Evolutionary conservation across 2,329 filamentous ascomycete species (phyloP), one percentile per base, ranked within the genome.

Genomic region (Dactylellina cionopaga): DNA sequence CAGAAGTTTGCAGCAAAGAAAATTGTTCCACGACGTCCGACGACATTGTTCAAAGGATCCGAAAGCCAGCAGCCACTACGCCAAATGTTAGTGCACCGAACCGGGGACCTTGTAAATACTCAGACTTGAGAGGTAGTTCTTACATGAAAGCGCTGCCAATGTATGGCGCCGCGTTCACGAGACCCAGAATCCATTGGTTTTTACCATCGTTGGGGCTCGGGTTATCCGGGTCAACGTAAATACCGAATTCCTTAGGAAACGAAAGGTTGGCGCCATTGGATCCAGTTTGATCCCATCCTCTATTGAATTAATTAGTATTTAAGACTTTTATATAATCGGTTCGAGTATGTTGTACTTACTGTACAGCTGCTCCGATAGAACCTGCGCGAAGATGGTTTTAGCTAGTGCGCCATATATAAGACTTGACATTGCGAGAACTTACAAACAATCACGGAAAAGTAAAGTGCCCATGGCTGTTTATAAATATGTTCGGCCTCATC

Each of bases 331-430:
- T 22, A 15, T 35, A 11, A 4, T 17, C 25, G 19, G 5, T 41
- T 74, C 76, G 2, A 35, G 11, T 15, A 24, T 13, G 9, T 33
- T 51, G 51, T 1, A 52, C 68, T 31, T 72, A 72, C 68, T 89
- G 87, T 7, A 90, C 87, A n/a, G 88, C 88, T 13, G 89, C 89
- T 54, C 87, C 88, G 56, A 91, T 85, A 41, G 89, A 90, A 79
- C 68, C 68, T 72, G 35, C 25, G 5, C 2, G 13, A 24, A 25
- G 33, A 51, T 51, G 10, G 15, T 63, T 44, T 63, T 41, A n/a
- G 2, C 19, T 9, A 22, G 29, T 2, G 31, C 15, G 25, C 25
- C 19, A 7, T 31, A 10, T 39, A 35, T 24, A 25, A 11, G 7
- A 4, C 2, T n/a, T 31, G 15, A 19, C 29, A 27, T 5, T 17